Base-by-base conservation (phyloP, 1,139 yeast species). In the Taphrina confusa region DNA sequence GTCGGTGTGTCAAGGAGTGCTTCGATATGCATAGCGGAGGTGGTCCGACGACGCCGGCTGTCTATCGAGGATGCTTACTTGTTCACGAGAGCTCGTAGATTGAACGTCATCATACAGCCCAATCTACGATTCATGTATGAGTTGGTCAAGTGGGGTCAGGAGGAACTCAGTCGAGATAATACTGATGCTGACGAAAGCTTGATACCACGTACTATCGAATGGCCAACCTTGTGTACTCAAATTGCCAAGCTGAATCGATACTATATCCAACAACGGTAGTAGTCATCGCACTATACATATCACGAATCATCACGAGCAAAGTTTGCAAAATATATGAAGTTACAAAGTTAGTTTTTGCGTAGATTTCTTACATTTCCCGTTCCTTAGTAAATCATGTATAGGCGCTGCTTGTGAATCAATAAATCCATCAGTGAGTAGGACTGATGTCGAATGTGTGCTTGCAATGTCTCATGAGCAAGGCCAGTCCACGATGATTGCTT, bases 1-100 rank as follows among this genome's bases (percentile, higher is more conserved):
- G 95, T 87, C 61, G 97, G 97, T 0, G 97, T 90, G 3, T 87
- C 95, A 0, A 76, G 97, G 61, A 85, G 94, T 22, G 97, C 96
- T 0, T 84, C 95, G 0, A 86, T 91, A 40, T 86, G 95, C 66
- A 87, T 90, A 65, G 96, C 97, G 2, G 91, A 87, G 69, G 85
- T 88, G 62, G 89, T 90, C 95, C 84, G 82, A 66, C 75, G 87
- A 57, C 75, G 83, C 62, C 76, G 80, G 28, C 76, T 87, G 62
- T 82, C 83, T 49, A 73, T 90, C 42, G 79, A 90, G 14, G 78
- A 85, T 55, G 91, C 95, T 2, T 90, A 89, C 69, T 74, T 89
- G 68, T 85, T 78, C 72, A 95, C 89, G 27, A 75, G 97, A 58
- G 95, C 89, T 4, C 80, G 95, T 58, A 76, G 97, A 50, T 79